A percentile compares a stretch with the other conserved stretches of the same genome.
Evolutionary conservation across 2,329 filamentous ascomycete genomes (phyloP).

Genomic region (Xylariaceae sp.): DNA sequence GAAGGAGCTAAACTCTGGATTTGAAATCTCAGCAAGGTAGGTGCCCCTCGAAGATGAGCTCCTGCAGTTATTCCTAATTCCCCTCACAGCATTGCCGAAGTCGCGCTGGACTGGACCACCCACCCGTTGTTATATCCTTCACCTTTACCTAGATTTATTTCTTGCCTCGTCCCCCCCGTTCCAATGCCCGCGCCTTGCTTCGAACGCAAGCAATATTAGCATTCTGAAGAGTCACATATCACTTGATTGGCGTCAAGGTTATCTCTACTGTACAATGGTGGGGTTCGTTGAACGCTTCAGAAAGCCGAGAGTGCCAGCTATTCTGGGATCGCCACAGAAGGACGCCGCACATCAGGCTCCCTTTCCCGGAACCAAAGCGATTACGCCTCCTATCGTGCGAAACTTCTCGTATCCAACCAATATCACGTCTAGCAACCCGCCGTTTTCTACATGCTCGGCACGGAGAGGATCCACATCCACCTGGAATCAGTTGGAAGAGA

Average conservation of each 20-base stretch:
- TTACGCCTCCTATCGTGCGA: slow-evolving; percentile 21
- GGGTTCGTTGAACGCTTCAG: slow-evolving; percentile 27
- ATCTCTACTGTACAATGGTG: slow-evolving; percentile 24
- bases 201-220: not conserved
- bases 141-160: too few species aligned
- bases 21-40: too few species aligned
- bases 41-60: too few species aligned
- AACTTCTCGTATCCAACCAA: slow-evolving; percentile 32
- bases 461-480: slow-evolving; percentile 15
- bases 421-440: slow-evolving; percentile 13
- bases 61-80: too few species aligned
- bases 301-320: slow-evolving; percentile 24
- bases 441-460: slow-evolving; percentile 5
- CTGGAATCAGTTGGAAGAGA: slow-evolving; percentile 29
- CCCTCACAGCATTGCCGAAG: too few species aligned
- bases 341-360: slow-evolving; percentile 16
- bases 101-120: too few species aligned
- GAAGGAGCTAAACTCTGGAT: too few species aligned
- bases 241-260: not conserved
- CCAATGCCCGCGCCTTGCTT: too few species aligned
- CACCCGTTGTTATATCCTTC: too few species aligned
- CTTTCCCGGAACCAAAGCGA: slow-evolving; percentile 11
- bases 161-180: too few species aligned
- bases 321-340: slow-evolving; percentile 19
- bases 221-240: not conserved